Percentiles rank a stretch among this genome's conserved stretches.
phyloP scores from a whole-genome alignment of 2,329 filamentous ascomycete species.

The Pseudocercospora ulei region DNA sequence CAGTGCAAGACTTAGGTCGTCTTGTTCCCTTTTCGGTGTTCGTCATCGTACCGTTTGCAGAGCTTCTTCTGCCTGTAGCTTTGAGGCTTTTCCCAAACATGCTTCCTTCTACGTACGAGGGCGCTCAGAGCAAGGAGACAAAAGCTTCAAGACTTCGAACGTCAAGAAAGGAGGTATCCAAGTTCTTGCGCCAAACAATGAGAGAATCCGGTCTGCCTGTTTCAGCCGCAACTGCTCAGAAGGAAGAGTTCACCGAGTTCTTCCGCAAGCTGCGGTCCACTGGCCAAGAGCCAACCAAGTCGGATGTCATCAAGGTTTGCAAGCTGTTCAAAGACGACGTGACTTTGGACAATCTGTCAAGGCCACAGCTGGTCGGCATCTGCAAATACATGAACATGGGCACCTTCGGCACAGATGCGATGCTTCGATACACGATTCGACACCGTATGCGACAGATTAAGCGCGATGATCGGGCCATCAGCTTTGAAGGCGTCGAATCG shows the following conservation, averaged over 20 bases:
- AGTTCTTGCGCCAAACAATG: slow-evolving; percentile 77
- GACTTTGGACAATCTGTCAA: slow-evolving; percentile 90
- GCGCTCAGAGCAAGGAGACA: slow-evolving; percentile 75
- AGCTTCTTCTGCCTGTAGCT: slow-evolving; percentile 81
- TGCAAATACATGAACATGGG: slow-evolving; percentile 98
- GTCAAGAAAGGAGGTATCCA: slow-evolving; percentile 87
- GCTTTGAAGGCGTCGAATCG: slow-evolving; percentile 83
- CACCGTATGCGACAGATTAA: slow-evolving; percentile 99
- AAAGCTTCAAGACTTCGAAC: slow-evolving; percentile 73
- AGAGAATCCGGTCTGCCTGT: slow-evolving; percentile 88
- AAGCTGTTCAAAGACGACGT: slow-evolving; percentile 98
- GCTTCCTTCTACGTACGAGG: slow-evolving; percentile 94
- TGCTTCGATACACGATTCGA: slow-evolving; percentile 93
- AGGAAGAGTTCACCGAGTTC: slow-evolving; percentile 89
- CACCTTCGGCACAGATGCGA: slow-evolving; percentile 92
- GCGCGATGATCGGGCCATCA: slow-evolving; percentile 89
- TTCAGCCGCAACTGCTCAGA: slow-evolving; percentile 72
- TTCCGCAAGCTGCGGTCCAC: slow-evolving; percentile 92
- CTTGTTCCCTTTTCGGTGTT: slow-evolving; percentile 95
- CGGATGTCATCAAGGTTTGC: slow-evolving; percentile 97
- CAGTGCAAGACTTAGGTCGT: slow-evolving; percentile 84
- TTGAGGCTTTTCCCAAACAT: slow-evolving; percentile 94
- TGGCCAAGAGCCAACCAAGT: slow-evolving; percentile 74
- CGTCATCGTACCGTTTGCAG: slow-evolving; percentile 90
- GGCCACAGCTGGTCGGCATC: slow-evolving; percentile 92